These are phyloP conservation scores for Aspergillus cejpii DNA, from an alignment of 2,329 filamentous ascomycete genomes.

Conservation along the genomic window DNA sequence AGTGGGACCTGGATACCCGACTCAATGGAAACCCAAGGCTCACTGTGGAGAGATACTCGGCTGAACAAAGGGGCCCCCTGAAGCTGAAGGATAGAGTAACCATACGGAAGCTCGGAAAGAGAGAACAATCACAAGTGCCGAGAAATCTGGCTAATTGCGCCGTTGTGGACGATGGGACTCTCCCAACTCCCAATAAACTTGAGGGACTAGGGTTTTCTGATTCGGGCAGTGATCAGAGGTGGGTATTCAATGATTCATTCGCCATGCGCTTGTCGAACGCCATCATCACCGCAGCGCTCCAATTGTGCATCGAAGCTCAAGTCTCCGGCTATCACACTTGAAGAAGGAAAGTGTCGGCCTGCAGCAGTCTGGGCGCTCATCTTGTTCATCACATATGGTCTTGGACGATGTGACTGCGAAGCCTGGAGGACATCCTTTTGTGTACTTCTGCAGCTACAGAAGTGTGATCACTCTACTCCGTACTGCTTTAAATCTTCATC, in stretches of 20 bases:
- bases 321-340: slow-evolving; percentile 5
- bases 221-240: slow-evolving; percentile 21
- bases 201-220: slow-evolving; percentile 17
- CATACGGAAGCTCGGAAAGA: neutral
- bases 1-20: too few species aligned
- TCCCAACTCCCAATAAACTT: slow-evolving; percentile 9
- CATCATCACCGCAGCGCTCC: slow-evolving; percentile 4
- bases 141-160: slow-evolving; percentile 10
- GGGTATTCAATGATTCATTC: slow-evolving; percentile 15
- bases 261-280: slow-evolving; percentile 9
- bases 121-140: slow-evolving; percentile 3
- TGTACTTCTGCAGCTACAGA: neutral
- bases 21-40: neutral
- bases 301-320: slow-evolving; percentile 6
- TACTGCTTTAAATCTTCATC: neutral
- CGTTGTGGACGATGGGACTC: slow-evolving; percentile 10
- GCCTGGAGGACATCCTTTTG: neutral
- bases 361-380: neutral
- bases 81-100: neutral
- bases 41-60: neutral
- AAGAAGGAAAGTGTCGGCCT: slow-evolving; percentile 3
- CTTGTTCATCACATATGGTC: neutral
- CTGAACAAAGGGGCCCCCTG: neutral
- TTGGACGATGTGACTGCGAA: neutral
- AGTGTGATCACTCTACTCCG: neutral